A percentile compares a stretch with the other conserved stretches of the same genome.
Conservation (phyloP, 1,284 basidiomycete species). For the Ganoderma leucocontextum region DNA sequence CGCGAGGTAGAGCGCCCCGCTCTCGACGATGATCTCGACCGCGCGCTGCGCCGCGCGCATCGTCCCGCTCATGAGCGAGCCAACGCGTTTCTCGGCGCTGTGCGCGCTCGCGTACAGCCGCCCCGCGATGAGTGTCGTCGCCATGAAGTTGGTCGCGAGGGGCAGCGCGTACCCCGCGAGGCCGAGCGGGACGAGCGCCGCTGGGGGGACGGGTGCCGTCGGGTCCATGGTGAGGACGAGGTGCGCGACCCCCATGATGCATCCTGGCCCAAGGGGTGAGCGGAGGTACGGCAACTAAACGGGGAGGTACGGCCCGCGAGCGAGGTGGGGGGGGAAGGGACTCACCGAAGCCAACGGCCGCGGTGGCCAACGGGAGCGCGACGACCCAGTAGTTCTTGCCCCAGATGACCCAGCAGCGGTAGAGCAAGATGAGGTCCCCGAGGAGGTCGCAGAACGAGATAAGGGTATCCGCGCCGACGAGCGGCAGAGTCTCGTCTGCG, state of each 20-base stretch:
- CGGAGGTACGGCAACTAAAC: slow-evolving; percentile 38
- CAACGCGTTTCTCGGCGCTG: slow-evolving; percentile 9
- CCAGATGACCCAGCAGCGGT: slow-evolving; percentile 51
- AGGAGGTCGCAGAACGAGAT: slow-evolving; percentile 48
- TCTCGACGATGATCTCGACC: slow-evolving; percentile 49
- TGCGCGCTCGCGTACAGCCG: slow-evolving; percentile 44
- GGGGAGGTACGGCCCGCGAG: slow-evolving; percentile 39
- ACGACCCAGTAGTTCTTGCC: slow-evolving; percentile 40
- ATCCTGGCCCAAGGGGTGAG: slow-evolving; percentile 2
- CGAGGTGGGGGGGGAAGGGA: slow-evolving; percentile 22
- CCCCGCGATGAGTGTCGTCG: slow-evolving; percentile 49
- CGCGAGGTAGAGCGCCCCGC: slow-evolving; percentile 37
- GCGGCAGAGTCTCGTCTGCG: slow-evolving; percentile 41
- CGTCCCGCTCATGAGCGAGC: slow-evolving; percentile 4
- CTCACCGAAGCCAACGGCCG: slow-evolving; percentile 44
- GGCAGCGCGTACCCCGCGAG: slow-evolving; percentile 47
- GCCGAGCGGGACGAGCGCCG: slow-evolving; percentile 28
- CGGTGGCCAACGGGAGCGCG: slow-evolving; percentile 43
- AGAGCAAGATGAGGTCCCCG: slow-evolving; percentile 47
- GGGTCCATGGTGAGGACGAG: slow-evolving; percentile 28
- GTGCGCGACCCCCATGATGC: slow-evolving; percentile 28
- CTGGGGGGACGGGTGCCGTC: slow-evolving; percentile 22
- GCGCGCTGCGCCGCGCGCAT: slow-evolving; percentile 29
- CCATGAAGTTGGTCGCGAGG: slow-evolving; percentile 48
- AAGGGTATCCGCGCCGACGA: slow-evolving; percentile 43